Evolutionary conservation across 164 flowering plant genomes (phyloP), one percentile per base, ranked within the genome.

Genomic region (Aristolochia californica): DNA sequence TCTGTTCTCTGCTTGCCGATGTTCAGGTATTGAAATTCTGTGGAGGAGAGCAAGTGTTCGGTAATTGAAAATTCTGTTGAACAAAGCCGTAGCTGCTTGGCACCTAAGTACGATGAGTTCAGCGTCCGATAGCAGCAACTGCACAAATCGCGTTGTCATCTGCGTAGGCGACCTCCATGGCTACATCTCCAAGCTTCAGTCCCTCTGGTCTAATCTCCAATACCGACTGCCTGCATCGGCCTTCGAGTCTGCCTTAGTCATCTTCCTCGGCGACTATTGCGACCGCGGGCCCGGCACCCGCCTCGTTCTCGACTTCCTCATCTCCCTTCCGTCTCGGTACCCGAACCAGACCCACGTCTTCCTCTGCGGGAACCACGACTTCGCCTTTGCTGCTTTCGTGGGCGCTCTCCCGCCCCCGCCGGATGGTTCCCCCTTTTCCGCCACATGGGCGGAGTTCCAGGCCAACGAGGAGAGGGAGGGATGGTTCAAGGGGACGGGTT

Each of bases 81-180:
- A n/a, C n/a, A n/a, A n/a, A n/a, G n/a, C n/a, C n/a, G n/a, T n/a
- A n/a, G n/a, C n/a, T n/a, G n/a, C n/a, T n/a, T n/a, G n/a, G n/a
- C n/a, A n/a, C n/a, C n/a, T n/a, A n/a, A n/a, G n/a, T n/a, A n/a
- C n/a, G n/a, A n/a, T n/a, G n/a, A 52, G 25, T 52, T 4, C 55
- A 24, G 16, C 22, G 20, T 20, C 53, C 11, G 27, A 21, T 13
- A 52, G 11, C 55, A 18, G 14, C 55, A 9, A 15, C 45, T 9
- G 15, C 45, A 43, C 18, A 21, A 26, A 51, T 14, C 47, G 62
- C 53, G 14, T 28, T 13, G 61, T 58, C 5, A 58, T 58, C 62
- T 86, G 90, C 82, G 68, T 88, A 15, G 98, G 98, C 63, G 95
- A 91, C 65, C 88, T 63, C 75, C 96, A 3, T 96, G 98, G 4